Evolutionary conservation across 1,284 basidiomycete genomes (phyloP), one percentile per base, ranked within the genome.

Genomic region (Moniliella sp.): DNA sequence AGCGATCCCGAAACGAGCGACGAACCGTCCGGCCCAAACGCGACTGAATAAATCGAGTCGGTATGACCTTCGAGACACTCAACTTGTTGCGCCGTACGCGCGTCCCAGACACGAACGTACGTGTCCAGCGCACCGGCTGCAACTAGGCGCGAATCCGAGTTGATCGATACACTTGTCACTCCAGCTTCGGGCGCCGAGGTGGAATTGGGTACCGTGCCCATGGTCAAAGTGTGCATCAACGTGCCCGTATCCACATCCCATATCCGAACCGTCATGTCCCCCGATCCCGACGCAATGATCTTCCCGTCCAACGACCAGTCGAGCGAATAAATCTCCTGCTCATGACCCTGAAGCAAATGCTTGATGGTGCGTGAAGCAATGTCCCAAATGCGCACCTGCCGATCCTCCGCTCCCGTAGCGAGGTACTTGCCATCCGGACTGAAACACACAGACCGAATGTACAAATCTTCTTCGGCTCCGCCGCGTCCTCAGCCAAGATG

Each of bases 261-360:
- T 13, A 88, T 61, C 45, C 74, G 75, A 58, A 88, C 78, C 2
- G 73, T 73, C 66, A 82, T 86, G 64, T 88, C 82, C 53, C 82
- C 68, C 19, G 76, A 76, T 0, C 78, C 82, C 1, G 80, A 82
- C 1, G 75, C 76, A 0, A 78, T 67, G 50, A 74, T 86, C 15
- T 67, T 67, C 4, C 81, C 80, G 50, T 86, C 78, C 15, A 69
- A 63, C 5, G 76, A 77, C 58, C 82, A 57, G 56, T 82, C 80
- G 37, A 88, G 71, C 4, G 79, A 79, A 62, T 84, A 88, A n/a
- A 88, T 82, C 62, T 83, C 82, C 52, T 80, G 76, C 55, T 75
- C 72, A 62, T 88, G 83, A 1, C 81, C 83, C 31, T 75, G 71
- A 42, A 84, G 77, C 13, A 78, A 66, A 37, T 70, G 72, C 37